Conservation (phyloP, 768 basidiomycete species). For the Boletus speciosus region DNA sequence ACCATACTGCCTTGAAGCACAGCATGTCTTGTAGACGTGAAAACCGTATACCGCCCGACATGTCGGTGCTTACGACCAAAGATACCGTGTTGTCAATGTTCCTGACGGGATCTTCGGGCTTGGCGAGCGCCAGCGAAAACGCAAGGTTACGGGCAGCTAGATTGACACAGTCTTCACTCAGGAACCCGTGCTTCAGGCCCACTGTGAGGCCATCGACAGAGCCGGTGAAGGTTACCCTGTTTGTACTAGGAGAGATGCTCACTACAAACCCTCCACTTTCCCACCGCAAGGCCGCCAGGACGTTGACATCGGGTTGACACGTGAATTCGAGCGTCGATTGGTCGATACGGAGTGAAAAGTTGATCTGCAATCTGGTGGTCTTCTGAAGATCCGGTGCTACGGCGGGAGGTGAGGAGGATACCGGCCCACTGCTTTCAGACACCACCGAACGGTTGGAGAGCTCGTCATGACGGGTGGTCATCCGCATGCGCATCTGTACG, state of each 20-base stretch:
- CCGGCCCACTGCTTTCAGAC: constrained; percentile 3
- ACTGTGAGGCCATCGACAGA: constrained; percentile 78
- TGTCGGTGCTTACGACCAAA: constrained; percentile 78
- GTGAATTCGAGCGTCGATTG: constrained; percentile 82
- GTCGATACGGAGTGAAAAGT: constrained; percentile 88
- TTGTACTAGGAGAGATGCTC: constrained; percentile 69
- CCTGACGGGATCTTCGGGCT: constrained; percentile 38
- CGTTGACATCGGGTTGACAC: constrained; percentile 89
- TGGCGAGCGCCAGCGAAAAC: constrained; percentile 71
- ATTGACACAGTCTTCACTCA: constrained; percentile 79
- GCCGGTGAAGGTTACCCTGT: constrained; percentile 71
- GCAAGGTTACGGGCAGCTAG: constrained; percentile 79
- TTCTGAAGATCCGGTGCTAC: constrained; percentile 15
- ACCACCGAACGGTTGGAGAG: constrained; percentile 10
- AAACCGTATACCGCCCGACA: constrained; percentile 75
- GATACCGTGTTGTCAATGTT: constrained; percentile 56
- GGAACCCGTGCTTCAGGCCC: constrained; percentile 79
- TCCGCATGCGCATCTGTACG: constrained; percentile 68
- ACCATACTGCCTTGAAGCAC: constrained; percentile 94
- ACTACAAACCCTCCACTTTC: constrained; percentile 90
- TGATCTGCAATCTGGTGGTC: constrained; percentile 61
- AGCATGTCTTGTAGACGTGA: constrained; percentile 88
- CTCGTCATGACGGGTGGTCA: constrained; percentile 33
- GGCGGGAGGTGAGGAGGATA: constrained; percentile 18
- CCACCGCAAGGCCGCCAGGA: constrained; percentile 87